Base-by-base conservation (phyloP, 306 rosid species). In the Sophora flavescens region DNA sequence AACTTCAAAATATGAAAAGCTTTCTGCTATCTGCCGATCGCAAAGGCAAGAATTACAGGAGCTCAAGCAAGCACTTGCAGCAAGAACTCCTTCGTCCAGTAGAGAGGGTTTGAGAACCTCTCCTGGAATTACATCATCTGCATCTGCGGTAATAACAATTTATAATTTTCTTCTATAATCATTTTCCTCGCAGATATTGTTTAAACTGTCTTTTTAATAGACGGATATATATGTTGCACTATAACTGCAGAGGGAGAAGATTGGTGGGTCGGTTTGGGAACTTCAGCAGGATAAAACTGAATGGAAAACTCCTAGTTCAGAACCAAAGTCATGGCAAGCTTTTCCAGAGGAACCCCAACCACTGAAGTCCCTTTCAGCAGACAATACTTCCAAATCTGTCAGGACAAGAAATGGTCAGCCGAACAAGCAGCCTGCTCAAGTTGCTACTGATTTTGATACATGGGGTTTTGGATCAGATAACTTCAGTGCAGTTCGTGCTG, bases 11-110 rank as follows among this genome's bases (percentile, higher is more conserved):
- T 95, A 79, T 72, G 99, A 95, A 84, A 95, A 95, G 87, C 87
- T 95, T 42, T 88, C 99, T 66, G 92, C 97, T 39, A 95, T 95
- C 66, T 95, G 99, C 70, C 89, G 99, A 68, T 91, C 99, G 5
- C 99, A 92, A 39, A 87, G 99, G 87, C 99, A 88, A 81, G 97
- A 95, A 84, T 68, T 95, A 44, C 97, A 90, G 86, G 99, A 95
- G 42, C 97, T 95, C 71, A 95, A 89, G 89, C 97, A 92, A 83
- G 84, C 87, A 66, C 85, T 92, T 48, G 88, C 96, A 28, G 85
- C 92, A 57, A 86, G 79, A 80, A 84, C 84, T 83, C 91, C 95
- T 3, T 90, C 97, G 6, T 92, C 96, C 22, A 81, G 35, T 72
- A 89, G 75, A 89, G 91, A 89, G 65, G 84, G 84, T 66, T 26